Base-by-base conservation (phyloP, 208 protist species). In the Crithidia expoeki region DNA sequence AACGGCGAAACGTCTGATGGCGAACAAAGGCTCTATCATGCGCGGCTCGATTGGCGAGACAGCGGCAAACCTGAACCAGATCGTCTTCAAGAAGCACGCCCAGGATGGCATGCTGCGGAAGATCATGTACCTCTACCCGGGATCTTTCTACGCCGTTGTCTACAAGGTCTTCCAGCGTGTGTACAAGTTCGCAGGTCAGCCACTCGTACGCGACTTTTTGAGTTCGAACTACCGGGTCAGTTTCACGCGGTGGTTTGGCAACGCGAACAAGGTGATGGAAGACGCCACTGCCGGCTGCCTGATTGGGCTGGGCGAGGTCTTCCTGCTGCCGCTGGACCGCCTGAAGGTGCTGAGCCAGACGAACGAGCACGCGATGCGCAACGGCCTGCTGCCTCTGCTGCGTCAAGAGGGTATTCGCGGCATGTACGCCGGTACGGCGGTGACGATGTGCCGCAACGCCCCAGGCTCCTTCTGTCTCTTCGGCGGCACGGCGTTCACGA, bases 111-210 rank as follows among this genome's bases (percentile, higher is more conserved):
- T 86, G 25, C 19, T 83, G n/a, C 57, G 70, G 50, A 95, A 95
- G 81, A 30, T 94, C 46, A 19, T 81, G 50, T 95, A 93, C 68
- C 83, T 97, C 68, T 97, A 95, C 74, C 94, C 94, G 3, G 94
- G 94, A 59, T 93, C 88, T 53, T 60, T 84, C 42, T 97, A 96
- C 72, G 94, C 89, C 27, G 84, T 94, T 4, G 74, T 85, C 16
- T 97, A 97, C 75, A 97, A 97, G 76, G 86, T 97, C 0, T 84
- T 95, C 42, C 94, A 97, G 79, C 87, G 94, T 21, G 86, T 95
- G 28, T 96, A 94, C 86, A 97, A 97, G 79, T 96, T 97, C 60
- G 90, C 90, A 6, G 92, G 92, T 4, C 94, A 97, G 87, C 94
- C 94, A 0, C 46, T 94, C 38, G 87, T 95, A 56, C 86, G 88